A percentile compares a stretch with the other conserved stretches of the same genome.
These are phyloP conservation scores for Colletotrichum cordylinicola DNA, from an alignment of 2,329 filamentous ascomycete species.

Conservation along the genomic window DNA sequence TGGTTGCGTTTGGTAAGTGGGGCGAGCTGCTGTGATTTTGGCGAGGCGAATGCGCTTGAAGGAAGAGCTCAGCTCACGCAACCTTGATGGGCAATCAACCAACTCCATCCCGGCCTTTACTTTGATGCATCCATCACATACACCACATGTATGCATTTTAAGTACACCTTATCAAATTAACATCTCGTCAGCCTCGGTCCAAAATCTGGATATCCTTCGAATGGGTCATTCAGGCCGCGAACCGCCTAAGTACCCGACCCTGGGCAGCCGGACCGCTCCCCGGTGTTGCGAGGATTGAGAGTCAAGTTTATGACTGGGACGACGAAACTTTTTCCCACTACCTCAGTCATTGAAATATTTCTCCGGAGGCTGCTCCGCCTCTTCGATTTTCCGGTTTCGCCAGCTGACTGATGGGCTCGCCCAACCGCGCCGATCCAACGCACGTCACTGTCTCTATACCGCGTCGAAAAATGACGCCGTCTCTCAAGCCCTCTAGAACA, in stretches of 20 bases:
- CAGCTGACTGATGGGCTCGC: not conserved
- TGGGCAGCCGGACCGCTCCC: not conserved
- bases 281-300: not conserved
- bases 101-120: not conserved
- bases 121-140: not conserved
- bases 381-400: accelerated
- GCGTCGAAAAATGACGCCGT: not conserved
- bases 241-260: not conserved
- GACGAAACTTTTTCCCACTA: not conserved
- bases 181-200: not conserved
- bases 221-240: not conserved
- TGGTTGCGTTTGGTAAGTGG: not conserved
- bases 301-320: not conserved
- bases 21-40: not conserved
- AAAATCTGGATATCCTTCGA: not conserved
- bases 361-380: not conserved
- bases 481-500: not conserved
- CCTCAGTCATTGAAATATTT: not conserved
- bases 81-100: not conserved
- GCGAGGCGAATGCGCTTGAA: not conserved
- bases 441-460: accelerated
- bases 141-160: not conserved
- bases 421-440: not conserved
- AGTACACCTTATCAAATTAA: not conserved
- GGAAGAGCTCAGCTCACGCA: not conserved